phyloP scores from a whole-genome alignment of 2,329 filamentous ascomycete species.

The Aspergillus oerlinghausenensis region DNA sequence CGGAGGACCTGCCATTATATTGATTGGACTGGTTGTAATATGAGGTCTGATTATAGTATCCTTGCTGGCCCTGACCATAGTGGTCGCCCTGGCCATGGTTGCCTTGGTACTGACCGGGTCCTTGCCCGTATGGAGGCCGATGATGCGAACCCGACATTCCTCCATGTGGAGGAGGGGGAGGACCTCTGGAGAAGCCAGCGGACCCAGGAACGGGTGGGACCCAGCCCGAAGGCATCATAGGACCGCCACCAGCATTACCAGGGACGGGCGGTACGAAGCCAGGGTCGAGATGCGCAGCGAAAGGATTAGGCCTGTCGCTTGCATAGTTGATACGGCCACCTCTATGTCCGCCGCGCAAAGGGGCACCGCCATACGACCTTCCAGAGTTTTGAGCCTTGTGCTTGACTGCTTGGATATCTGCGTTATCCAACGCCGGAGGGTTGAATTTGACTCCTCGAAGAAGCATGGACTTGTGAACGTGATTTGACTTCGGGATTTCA shows the following conservation, averaged over 20 bases:
- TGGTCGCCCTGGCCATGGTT: constrained; percentile 19
- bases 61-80: constrained; percentile 23
- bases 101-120: constrained; percentile 12
- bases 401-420: constrained; percentile 70
- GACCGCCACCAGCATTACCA: constrained; percentile 22
- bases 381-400: constrained; percentile 61
- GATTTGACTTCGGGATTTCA: constrained; percentile 67
- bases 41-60: constrained; percentile 16
- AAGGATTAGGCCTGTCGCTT: constrained; percentile 40
- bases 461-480: constrained; percentile 89
- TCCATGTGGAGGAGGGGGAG: constrained; percentile 37
- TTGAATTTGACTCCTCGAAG: constrained; percentile 76
- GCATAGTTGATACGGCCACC: constrained; percentile 55
- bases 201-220: constrained; percentile 28
- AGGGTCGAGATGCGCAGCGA: constrained; percentile 45
- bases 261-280: constrained; percentile 32
- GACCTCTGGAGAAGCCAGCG: constrained; percentile 31
- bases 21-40: constrained; percentile 22
- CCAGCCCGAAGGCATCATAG: constrained; percentile 33
- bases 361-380: constrained; percentile 66
- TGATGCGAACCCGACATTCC: constrained; percentile 25
- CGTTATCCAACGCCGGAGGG: constrained; percentile 64
- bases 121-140: constrained; percentile 19
- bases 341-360: constrained; percentile 48
- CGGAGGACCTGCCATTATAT: constrained; percentile 23